Evolutionary conservation across 2,329 filamentous ascomycete genomes (phyloP).

Genomic region (Rhinocladiella similis): DNA sequence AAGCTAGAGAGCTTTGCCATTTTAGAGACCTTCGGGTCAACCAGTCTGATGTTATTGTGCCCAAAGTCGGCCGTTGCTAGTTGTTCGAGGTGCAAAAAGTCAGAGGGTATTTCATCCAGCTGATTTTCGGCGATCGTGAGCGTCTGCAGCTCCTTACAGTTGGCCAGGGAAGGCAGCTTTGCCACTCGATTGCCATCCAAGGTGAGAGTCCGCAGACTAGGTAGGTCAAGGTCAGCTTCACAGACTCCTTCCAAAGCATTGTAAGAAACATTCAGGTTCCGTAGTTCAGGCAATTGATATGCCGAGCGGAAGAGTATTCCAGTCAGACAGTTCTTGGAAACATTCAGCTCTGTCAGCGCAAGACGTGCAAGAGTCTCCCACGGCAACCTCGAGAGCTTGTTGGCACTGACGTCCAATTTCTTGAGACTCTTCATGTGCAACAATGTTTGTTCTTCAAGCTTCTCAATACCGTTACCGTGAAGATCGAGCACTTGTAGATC

Average conservation of each 20-base stretch:
- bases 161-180: slow-evolving; percentile 69
- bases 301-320: slow-evolving; percentile 7
- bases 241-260: slow-evolving; percentile 67
- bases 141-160: slow-evolving; percentile 66
- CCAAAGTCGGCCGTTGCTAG: slow-evolving; percentile 80
- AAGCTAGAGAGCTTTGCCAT: slow-evolving; percentile 79
- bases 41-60: slow-evolving; percentile 74
- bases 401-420: slow-evolving; percentile 73
- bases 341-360: slow-evolving; percentile 60
- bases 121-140: slow-evolving; percentile 80
- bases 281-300: slow-evolving; percentile 69
- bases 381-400: slow-evolving; percentile 72
- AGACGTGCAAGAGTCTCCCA: slow-evolving; percentile 16
- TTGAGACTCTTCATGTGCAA: slow-evolving; percentile 69
- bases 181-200: slow-evolving; percentile 80
- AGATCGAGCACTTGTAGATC: slow-evolving; percentile 80
- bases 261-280: slow-evolving; percentile 73
- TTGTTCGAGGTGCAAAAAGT: slow-evolving; percentile 67
- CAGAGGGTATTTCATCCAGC: slow-evolving; percentile 71
- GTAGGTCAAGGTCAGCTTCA: slow-evolving; percentile 60
- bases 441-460: slow-evolving; percentile 63
- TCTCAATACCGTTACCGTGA: slow-evolving; percentile 74
- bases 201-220: slow-evolving; percentile 70
- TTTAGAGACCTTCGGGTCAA: slow-evolving; percentile 74
- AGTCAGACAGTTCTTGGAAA: slow-evolving; percentile 74